These are phyloP conservation scores for Fusarium cicatricum DNA, from an alignment of 2,329 filamentous ascomycete genomes.

Conservation along the genomic window DNA sequence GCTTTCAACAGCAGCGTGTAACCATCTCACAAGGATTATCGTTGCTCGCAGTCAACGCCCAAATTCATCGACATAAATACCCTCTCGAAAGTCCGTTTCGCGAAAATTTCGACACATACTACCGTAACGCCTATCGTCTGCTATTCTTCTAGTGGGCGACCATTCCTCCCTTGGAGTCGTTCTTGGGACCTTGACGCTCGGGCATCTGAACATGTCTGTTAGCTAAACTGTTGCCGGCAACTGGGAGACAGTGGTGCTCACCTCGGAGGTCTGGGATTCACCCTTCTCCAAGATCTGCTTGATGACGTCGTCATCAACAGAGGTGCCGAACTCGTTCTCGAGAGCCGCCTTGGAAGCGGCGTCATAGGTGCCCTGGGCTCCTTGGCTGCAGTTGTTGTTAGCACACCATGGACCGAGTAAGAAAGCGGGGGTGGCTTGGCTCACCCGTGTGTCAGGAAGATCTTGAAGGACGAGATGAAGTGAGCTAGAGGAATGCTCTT, in stretches of 20 bases:
- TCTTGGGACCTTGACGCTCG: conserved; percentile 61
- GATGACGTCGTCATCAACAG: conserved; percentile 81
- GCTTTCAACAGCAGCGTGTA: conserved; percentile 6
- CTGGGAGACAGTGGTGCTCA: conserved; percentile 42
- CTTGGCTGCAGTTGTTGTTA: conserved; percentile 68
- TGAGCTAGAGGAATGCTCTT: conserved; percentile 80
- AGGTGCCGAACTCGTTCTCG: conserved; percentile 87
- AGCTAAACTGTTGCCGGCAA: background rate
- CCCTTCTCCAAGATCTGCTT: conserved; percentile 83
- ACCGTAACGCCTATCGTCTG: conserved; percentile 16
- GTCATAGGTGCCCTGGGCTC: conserved; percentile 82
- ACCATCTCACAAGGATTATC: conserved; percentile 19
- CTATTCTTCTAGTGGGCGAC: conserved; percentile 50
- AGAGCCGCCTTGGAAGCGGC: conserved; percentile 77
- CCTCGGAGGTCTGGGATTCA: conserved; percentile 67
- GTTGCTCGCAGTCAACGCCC: conserved; percentile 14
- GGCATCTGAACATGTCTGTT: conserved; percentile 52
- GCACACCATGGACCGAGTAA: background rate
- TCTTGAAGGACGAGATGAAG: conserved; percentile 87
- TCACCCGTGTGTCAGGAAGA: conserved; percentile 90
- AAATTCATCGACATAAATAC: background rate
- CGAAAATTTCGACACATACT: conserved; percentile 5
- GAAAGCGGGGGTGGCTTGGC: conserved; percentile 49
- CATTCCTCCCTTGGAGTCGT: conserved; percentile 59
- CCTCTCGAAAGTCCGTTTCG: background rate